Percentiles rank a stretch among this genome's conserved stretches.
Conservation (phyloP, 2,329 filamentous ascomycete species). For the Rhynchosporium secalis region DNA sequence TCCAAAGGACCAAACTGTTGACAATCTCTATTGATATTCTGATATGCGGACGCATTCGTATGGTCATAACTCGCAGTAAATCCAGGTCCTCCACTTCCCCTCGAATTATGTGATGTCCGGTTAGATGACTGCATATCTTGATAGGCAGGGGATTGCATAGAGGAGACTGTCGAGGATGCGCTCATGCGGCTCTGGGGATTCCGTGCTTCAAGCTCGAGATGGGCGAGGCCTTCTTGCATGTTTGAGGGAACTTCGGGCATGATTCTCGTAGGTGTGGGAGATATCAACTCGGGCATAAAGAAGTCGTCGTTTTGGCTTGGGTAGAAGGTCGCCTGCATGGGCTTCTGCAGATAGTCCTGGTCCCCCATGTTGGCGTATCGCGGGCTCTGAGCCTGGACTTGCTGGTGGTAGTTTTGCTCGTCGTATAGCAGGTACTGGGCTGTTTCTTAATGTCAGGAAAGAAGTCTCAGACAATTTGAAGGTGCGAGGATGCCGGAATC, state of each 20-base stretch:
- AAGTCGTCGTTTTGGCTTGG: conserved; percentile 68
- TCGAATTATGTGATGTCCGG: conserved; percentile 17
- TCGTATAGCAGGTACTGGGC: conserved; percentile 3
- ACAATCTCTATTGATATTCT: conserved; percentile 35
- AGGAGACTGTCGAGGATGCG: conserved; percentile 29
- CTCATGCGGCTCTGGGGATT: conserved; percentile 42
- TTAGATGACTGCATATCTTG: conserved; percentile 24
- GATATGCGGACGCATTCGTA: conserved; percentile 40
- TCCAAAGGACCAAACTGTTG: conserved; percentile 24
- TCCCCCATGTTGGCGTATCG: conserved; percentile 21
- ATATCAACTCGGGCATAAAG: conserved; percentile 67
- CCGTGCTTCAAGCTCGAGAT: conserved; percentile 80
- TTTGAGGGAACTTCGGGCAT: conserved; percentile 96
- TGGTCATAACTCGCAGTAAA: conserved; percentile 39
- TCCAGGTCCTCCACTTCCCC: conserved; percentile 25
- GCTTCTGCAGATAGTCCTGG: conserved; percentile 20
- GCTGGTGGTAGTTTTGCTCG: neutral
- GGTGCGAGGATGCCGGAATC: neutral
- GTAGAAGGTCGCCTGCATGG: conserved; percentile 62
- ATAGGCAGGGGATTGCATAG: conserved; percentile 27
- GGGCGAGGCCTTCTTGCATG: conserved; percentile 91
- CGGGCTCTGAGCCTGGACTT: conserved; percentile 14
- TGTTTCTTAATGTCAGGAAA: neutral
- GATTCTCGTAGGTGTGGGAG: conserved; percentile 70
- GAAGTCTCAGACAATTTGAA: neutral